These are phyloP conservation scores for Rubus parviflorus DNA, from an alignment of 306 rosid species.

Conservation along the genomic window DNA sequence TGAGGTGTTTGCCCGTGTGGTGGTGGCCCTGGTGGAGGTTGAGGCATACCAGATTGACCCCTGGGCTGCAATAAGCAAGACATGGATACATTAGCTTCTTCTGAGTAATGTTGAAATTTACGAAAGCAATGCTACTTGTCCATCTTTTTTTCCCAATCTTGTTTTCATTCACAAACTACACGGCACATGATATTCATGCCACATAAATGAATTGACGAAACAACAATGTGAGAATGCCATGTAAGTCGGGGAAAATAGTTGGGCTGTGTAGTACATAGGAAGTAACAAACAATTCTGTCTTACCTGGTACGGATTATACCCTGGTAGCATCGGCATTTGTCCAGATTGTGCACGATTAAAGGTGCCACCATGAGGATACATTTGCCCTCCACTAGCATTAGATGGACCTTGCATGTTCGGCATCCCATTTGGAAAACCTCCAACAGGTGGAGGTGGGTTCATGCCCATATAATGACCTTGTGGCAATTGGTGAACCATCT, in stretches of 20 bases:
- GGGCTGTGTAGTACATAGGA: slow-evolving; percentile 6
- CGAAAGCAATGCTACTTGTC: background rate
- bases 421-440: slow-evolving; percentile 64
- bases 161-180: background rate
- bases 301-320: slow-evolving; percentile 97
- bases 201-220: background rate
- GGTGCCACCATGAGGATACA: slow-evolving; percentile 76
- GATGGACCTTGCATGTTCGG: slow-evolving; percentile 89
- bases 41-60: slow-evolving; percentile 77
- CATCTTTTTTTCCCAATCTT: background rate
- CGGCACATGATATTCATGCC: background rate
- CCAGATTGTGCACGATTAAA: slow-evolving; percentile 83
- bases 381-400: slow-evolving; percentile 52
- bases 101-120: background rate
- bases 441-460: slow-evolving; percentile 69
- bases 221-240: background rate
- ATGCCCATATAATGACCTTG: slow-evolving; percentile 91
- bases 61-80: slow-evolving; percentile 55
- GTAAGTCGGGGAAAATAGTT: background rate
- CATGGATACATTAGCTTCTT: slow-evolving; percentile 7
- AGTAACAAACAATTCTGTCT: slow-evolving; percentile 17
- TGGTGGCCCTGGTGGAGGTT: slow-evolving; percentile 50
- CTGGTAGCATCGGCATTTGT: slow-evolving; percentile 89
- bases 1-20: slow-evolving; percentile 63
- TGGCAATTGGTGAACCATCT: slow-evolving; percentile 70